Base-by-base conservation (phyloP, 208 protist species). In the Leishmania braziliensis region DNA sequence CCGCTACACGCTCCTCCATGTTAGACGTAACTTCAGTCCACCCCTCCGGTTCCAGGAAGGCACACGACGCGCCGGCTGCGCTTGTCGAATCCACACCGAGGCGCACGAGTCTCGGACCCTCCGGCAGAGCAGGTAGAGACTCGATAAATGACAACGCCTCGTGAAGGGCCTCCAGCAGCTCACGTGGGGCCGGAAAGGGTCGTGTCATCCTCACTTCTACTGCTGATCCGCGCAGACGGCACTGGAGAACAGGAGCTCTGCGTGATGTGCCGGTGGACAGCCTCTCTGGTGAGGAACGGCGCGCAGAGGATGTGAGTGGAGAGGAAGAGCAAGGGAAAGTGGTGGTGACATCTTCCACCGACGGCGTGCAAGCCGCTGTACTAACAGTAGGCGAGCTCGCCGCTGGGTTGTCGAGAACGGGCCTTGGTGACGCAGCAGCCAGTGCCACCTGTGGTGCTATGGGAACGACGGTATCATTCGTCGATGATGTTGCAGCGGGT, bases 81-180 rank as follows among this genome's bases (percentile, higher is more conserved):
- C 48, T 50, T 2, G 63, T 26, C 54, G 50, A 5, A 50, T 82
- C 82, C 26, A 77, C 63, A 9, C 74, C 73, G 18, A 86, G 74
- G 5, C 75, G 82, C 26, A 86, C 82, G 33, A 71, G 65, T 2
- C 82, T 78, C 33, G 50, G 36, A 1, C 26, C 78, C 43, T 63
- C n/a, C 10, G 56, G 33, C 54, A 78, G 36, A 10, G 82, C 23
- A 1, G 82, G 82, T 43, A 86, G 66, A 3, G 78, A 80, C 58
- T 86, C 82, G 5, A 72, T 53, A 72, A 82, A 86, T n/a, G 82
- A 79, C 18, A 82, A 56, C 23, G 82, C 82, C 16, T 86, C 82
- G 16, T 82, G 78, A 70, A 86, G 72, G 16, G 82, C 77, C 58
- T 86, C 82, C 33, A 86, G 58, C 63, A 86, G 58, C 74, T 78